Percentiles rank a stretch among this genome's conserved stretches.
phyloP scores from a whole-genome alignment of 768 basidiomycete species.

The Agaricus subrufescens region DNA sequence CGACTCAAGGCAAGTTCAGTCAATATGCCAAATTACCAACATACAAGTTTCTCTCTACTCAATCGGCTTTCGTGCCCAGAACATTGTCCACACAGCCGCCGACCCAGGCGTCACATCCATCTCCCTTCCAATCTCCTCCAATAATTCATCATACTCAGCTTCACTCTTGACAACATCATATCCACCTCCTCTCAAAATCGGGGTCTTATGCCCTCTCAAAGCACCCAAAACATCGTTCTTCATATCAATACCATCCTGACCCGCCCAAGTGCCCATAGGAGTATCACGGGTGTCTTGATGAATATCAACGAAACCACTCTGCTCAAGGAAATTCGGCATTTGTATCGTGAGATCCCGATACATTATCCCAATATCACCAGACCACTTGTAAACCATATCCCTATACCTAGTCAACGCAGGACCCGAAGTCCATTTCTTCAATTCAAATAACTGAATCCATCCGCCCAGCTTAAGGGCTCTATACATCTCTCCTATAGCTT shows the following conservation, averaged over 20 bases:
- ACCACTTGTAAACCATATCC: neutral
- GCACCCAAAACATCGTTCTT: neutral
- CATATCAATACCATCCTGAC: neutral
- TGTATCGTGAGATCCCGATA: neutral
- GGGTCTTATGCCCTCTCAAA: neutral
- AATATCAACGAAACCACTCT: constrained; percentile 1
- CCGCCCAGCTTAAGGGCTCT: constrained; percentile 3
- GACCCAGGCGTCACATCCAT: neutral
- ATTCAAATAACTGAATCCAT: constrained; percentile 1
- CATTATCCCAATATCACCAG: neutral
- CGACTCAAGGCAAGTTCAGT: no score
- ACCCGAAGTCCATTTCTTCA: neutral
- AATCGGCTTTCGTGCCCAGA: neutral
- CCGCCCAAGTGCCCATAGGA: neutral
- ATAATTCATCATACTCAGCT: neutral
- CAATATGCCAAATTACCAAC: no score
- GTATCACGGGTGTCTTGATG: neutral
- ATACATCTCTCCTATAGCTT: constrained; percentile 2
- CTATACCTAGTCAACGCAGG: neutral
- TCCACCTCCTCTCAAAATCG: neutral
- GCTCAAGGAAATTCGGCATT: neutral
- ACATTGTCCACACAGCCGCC: neutral
- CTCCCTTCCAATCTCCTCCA: neutral
- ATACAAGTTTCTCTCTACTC: neutral
- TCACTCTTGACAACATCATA: constrained; percentile 1